A percentile compares a stretch with the other conserved stretches of the same genome.
Conservation (phyloP, 352 stramenopile species). For the Globisporangium alternatum region DNA sequence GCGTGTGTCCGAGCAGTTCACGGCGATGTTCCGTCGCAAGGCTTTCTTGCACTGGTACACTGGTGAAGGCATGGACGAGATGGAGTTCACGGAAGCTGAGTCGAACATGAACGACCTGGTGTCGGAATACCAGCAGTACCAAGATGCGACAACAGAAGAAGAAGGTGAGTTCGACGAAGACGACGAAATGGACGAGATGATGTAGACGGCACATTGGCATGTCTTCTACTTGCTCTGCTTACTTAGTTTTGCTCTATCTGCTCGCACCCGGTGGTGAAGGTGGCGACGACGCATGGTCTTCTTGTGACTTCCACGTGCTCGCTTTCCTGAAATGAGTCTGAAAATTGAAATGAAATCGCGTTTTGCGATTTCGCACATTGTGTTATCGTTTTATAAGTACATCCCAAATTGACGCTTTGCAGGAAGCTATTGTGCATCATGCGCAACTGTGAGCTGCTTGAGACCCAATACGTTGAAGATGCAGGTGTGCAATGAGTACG, state of each 20-base stretch:
- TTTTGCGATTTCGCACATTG: background rate
- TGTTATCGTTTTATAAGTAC: background rate
- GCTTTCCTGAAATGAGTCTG: background rate
- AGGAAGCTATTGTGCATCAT: no score
- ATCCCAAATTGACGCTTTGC: no score
- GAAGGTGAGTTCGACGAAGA: conserved; percentile 97
- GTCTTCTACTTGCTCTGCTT: background rate
- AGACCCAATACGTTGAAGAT: background rate
- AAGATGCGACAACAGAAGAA: conserved; percentile 98
- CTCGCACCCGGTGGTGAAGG: background rate
- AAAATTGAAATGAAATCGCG: background rate
- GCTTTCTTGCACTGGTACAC: conserved; percentile 99
- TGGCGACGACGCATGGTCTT: background rate
- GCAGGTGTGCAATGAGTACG: background rate
- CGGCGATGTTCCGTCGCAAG: conserved; percentile 99
- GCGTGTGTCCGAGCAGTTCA: conserved; percentile 99
- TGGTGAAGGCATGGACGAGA: conserved; percentile 99
- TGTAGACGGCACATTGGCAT: conserved; percentile 47
- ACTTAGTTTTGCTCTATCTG: background rate
- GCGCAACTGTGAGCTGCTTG: background rate
- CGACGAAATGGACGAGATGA: conserved; percentile 93
- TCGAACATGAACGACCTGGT: conserved; percentile 99
- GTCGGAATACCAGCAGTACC: conserved; percentile 99
- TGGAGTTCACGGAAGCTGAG: conserved; percentile 99
- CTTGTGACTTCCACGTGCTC: background rate